Percentiles rank a stretch among this genome's conserved stretches.
Conservation (phyloP, 441 rosid species). For the Gossypium schwendimanii region DNA sequence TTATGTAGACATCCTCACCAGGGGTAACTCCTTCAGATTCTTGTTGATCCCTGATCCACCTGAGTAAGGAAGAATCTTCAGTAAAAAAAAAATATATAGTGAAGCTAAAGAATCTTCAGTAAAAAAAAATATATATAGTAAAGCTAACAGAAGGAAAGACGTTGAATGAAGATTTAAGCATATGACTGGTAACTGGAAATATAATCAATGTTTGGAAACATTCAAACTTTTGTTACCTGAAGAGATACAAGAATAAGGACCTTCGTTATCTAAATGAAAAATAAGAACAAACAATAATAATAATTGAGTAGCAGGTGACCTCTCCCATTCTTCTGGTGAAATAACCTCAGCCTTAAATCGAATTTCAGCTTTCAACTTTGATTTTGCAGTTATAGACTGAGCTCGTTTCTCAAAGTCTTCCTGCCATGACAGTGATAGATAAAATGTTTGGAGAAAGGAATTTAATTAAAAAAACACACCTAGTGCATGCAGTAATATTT, state of each 20-base stretch:
- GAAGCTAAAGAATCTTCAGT: constrained; percentile 2
- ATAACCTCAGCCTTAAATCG: constrained; percentile 65
- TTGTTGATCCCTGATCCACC: constrained; percentile 92
- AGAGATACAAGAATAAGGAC: background rate
- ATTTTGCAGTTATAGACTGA: constrained; percentile 67
- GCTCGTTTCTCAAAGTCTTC: constrained; percentile 82
- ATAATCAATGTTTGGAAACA: background rate
- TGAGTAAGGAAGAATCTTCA: constrained; percentile 23
- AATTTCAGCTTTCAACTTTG: constrained; percentile 83
- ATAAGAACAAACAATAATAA: background rate
- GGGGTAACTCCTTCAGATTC: constrained; percentile 80
- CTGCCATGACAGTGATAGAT: constrained; percentile 31
- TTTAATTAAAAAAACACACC: constrained; percentile 4
- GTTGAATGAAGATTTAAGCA: background rate
- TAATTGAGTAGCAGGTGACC: constrained; percentile 38
- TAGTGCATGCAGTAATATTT: constrained; percentile 8
- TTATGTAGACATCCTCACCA: constrained; percentile 78
- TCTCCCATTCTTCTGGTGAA: constrained; percentile 85
- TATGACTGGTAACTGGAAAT: background rate
- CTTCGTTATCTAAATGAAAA: background rate
- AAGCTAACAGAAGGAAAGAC: background rate
- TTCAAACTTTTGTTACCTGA: background rate
- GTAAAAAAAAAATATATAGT: background rate
- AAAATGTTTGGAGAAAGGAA: constrained; percentile 12
- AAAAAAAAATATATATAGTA: background rate